A percentile compares a stretch with the other conserved stretches of the same genome.
Evolutionary conservation across 2,329 filamentous ascomycete species (phyloP).

Genomic region (Diaporthe destruens): DNA sequence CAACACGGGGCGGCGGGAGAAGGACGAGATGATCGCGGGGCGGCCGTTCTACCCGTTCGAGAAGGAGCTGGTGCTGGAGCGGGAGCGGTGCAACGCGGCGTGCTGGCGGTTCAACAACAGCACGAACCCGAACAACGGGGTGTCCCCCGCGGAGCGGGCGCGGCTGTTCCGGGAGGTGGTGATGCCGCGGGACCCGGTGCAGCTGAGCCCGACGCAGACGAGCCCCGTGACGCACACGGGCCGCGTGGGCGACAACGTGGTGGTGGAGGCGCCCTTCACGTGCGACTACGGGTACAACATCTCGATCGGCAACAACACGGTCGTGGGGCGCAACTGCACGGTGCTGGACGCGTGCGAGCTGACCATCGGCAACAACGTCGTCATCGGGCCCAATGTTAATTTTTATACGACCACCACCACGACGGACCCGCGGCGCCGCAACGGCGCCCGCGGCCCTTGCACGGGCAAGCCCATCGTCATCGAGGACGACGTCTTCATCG

Average conservation of each 20-base stretch:
- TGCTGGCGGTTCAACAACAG: slow-evolving; percentile 91
- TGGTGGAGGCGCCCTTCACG: slow-evolving; percentile 88
- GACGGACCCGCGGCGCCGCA: slow-evolving; percentile 78
- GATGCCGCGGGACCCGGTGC: slow-evolving; percentile 69
- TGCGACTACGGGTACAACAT: slow-evolving; percentile 97
- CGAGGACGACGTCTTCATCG: slow-evolving; percentile 88
- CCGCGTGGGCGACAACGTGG: slow-evolving; percentile 78
- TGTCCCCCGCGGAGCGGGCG: slow-evolving; percentile 76
- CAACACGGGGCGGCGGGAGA: slow-evolving; percentile 69
- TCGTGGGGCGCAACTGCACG: slow-evolving; percentile 85
- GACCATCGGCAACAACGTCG: slow-evolving; percentile 80
- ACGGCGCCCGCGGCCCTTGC: slow-evolving; percentile 80
- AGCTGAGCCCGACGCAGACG: slow-evolving; percentile 67
- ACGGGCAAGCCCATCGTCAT: slow-evolving; percentile 80
- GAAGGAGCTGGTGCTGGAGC: slow-evolving; percentile 82
- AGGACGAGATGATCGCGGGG: slow-evolving; percentile 89
- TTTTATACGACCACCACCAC: slow-evolving; percentile 83
- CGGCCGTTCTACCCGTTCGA: slow-evolving; percentile 85
- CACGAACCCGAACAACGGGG: slow-evolving; percentile 78
- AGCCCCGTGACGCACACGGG: slow-evolving; percentile 67
- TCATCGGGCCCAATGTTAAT: slow-evolving; percentile 87
- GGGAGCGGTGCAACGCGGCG: slow-evolving; percentile 85
- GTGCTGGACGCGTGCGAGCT: slow-evolving; percentile 90
- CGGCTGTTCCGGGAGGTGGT: slow-evolving; percentile 80
- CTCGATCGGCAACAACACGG: slow-evolving; percentile 84